Evolutionary conservation across 2,329 filamentous ascomycete species (phyloP), one percentile per base, ranked within the genome.

Genomic region (Beauveria pseudobassiana): DNA sequence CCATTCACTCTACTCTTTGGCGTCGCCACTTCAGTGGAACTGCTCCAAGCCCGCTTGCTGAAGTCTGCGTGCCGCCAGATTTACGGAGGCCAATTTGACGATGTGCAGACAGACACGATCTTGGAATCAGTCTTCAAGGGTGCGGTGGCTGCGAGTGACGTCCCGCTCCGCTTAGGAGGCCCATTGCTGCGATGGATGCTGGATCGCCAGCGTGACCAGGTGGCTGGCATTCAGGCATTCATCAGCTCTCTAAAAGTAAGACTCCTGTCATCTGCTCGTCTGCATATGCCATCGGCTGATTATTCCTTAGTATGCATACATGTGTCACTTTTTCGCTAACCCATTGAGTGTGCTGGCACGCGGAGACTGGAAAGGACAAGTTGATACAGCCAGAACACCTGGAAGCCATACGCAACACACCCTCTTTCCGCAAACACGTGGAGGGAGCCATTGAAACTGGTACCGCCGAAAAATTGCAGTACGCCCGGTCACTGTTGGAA

Each of bases 301-400:
- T 18, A 16, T 28, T 42, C 64, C 20, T 16, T 71, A 91, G 83
- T 95, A 93, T 74, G 85, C 87, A 1, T 91, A 92, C 70, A 93
- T 96, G 90, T 90, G 87, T 62, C 89, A 92, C 71, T 93, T 90
- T 69, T 93, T 91, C 67, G 88, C 88, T 45, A 93, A 92, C 67
- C 84, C 88, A 1, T 77, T 92, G 3, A 90, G 86, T 64, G 72
- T 91, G 4, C 79, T 93, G 40, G 73, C 86, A 10, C 75, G 75
- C 2, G 26, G 66, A 63, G 43, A 66, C 68, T 50, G 65, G 72
- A 7, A 62, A 69, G 18, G 65, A 70, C 16, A 61, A 64, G n/a
- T 58, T 77, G 1, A 65, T 90, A 1, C 80, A 87, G 56, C 68
- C 75, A 1, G 82, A 88, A 63, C 87, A 90, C 65, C 72, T 88